A percentile compares a stretch with the other conserved stretches of the same genome.
These are phyloP conservation scores for Rhizophagus clarus DNA, from an alignment of 192 early-diverging fungal genomes.

Conservation along the genomic window DNA sequence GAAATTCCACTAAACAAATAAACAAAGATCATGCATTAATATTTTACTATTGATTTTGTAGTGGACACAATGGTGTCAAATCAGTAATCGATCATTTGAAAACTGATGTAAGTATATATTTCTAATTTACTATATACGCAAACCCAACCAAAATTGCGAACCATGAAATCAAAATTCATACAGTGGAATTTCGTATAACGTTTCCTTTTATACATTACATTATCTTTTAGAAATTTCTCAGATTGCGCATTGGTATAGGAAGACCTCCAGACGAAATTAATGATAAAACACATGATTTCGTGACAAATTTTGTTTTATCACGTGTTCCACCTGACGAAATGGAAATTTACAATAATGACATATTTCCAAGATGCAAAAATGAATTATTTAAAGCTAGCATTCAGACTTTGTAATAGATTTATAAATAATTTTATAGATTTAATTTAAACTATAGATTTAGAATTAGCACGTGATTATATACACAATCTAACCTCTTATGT, in stretches of 20 bases:
- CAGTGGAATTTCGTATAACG: too few relatives aligned
- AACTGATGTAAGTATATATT: constrained; percentile 41
- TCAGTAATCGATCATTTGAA: constrained; percentile 58
- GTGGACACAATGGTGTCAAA: constrained; percentile 76
- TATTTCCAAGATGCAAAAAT: constrained; percentile 29
- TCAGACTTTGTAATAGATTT: too few relatives aligned
- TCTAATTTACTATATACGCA: too few relatives aligned
- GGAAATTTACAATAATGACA: constrained; percentile 44
- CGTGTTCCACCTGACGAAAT: constrained; percentile 53
- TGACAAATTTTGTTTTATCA: constrained; percentile 62
- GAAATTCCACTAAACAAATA: neutral
- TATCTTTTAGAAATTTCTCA: constrained; percentile 46
- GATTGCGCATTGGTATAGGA: constrained; percentile 72
- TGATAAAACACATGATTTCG: constrained; percentile 40
- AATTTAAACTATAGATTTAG: too few relatives aligned
- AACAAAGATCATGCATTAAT: neutral
- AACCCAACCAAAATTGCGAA: too few relatives aligned
- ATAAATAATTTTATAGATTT: too few relatives aligned
- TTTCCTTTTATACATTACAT: neutral
- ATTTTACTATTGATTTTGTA: neutral
- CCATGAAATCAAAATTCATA: too few relatives aligned
- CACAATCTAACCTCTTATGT: too few relatives aligned
- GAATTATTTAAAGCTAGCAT: constrained; percentile 13
- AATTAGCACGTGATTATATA: too few relatives aligned
- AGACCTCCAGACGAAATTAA: constrained; percentile 44